A percentile compares a stretch with the other conserved stretches of the same genome.
Evolutionary conservation across 129 eudicot species (phyloP).

Genomic region (Sambucus nigra): DNA sequence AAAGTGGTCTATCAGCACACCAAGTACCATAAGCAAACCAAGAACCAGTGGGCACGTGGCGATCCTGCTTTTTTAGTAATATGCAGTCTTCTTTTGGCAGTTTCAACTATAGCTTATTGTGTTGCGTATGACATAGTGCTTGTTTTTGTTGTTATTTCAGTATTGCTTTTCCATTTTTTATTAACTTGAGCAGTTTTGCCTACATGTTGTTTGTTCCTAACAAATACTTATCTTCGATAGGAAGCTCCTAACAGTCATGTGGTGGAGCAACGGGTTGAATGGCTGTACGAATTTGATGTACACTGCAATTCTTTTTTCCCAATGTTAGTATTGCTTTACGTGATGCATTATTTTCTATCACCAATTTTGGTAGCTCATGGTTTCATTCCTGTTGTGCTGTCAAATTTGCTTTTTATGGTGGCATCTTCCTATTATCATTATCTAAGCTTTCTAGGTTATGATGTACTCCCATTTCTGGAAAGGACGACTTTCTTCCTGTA

Average conservation of each 20-base stretch:
- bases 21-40: conserved; percentile 98
- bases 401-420: conserved; percentile 79
- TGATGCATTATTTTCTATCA: conserved; percentile 80
- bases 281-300: conserved; percentile 98
- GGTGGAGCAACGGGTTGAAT: conserved; percentile 98
- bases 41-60: conserved; percentile 99
- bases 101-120: conserved; percentile 86
- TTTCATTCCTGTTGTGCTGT: conserved; percentile 74
- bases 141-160: conserved; percentile 74
- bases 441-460: conserved; percentile 91
- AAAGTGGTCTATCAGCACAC: conserved; percentile 99
- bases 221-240: conserved; percentile 92
- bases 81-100: conserved; percentile 79
- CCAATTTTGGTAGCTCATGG: conserved; percentile 94
- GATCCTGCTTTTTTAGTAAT: conserved; percentile 98
- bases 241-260: conserved; percentile 92
- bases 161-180: conserved; percentile 68
- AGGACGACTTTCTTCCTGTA: conserved; percentile 88
- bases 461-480: conserved; percentile 92
- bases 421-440: conserved; percentile 90
- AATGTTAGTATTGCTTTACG: conserved; percentile 82
- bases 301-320: conserved; percentile 99
- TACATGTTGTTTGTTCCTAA: conserved; percentile 83
- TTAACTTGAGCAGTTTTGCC: conserved; percentile 69
- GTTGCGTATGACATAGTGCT: conserved; percentile 93